These are phyloP conservation scores for Epichloe glyceriae DNA, from an alignment of 2,329 filamentous ascomycete species.

Conservation along the genomic window DNA sequence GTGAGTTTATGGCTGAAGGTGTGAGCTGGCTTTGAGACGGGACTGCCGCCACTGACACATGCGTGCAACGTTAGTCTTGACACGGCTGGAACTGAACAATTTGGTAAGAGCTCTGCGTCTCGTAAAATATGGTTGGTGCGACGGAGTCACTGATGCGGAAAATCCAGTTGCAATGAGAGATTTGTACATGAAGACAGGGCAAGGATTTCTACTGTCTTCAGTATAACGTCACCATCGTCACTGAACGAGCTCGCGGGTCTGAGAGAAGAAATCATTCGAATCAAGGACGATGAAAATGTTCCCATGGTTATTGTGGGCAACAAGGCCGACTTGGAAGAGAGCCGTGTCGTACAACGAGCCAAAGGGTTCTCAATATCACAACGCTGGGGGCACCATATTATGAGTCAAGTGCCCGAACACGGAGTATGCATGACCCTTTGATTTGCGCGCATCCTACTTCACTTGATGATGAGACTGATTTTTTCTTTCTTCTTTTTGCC, in stretches of 20 bases:
- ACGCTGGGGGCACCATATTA: slow-evolving; percentile 82
- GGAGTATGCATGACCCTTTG: slow-evolving; percentile 30
- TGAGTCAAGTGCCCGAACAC: slow-evolving; percentile 70
- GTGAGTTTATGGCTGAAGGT: slow-evolving; percentile 34
- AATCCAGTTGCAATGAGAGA: slow-evolving; percentile 52
- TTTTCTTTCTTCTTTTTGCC: not conserved
- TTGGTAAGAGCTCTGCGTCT: slow-evolving; percentile 46
- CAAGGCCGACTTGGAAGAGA: slow-evolving; percentile 81
- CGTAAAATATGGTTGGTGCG: not conserved
- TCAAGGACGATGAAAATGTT: slow-evolving; percentile 76
- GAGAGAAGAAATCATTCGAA: slow-evolving; percentile 79
- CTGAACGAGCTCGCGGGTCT: slow-evolving; percentile 68
- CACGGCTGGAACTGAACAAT: slow-evolving; percentile 84
- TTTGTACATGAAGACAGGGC: slow-evolving; percentile 85
- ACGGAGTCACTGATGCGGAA: not conserved
- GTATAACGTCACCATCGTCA: slow-evolving; percentile 76
- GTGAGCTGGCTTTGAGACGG: slow-evolving; percentile 1
- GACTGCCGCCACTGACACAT: slow-evolving; percentile 11
- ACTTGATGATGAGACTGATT: not conserved
- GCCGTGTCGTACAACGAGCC: slow-evolving; percentile 63
- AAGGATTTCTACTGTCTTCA: slow-evolving; percentile 90
- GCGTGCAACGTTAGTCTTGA: slow-evolving; percentile 42
- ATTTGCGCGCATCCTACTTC: not conserved
- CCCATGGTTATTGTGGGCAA: slow-evolving; percentile 87
- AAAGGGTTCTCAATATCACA: slow-evolving; percentile 78